Evolutionary conservation across 2,329 filamentous ascomycete genomes (phyloP), one percentile per base, ranked within the genome.

Genomic region (Aspergillus japonicus): DNA sequence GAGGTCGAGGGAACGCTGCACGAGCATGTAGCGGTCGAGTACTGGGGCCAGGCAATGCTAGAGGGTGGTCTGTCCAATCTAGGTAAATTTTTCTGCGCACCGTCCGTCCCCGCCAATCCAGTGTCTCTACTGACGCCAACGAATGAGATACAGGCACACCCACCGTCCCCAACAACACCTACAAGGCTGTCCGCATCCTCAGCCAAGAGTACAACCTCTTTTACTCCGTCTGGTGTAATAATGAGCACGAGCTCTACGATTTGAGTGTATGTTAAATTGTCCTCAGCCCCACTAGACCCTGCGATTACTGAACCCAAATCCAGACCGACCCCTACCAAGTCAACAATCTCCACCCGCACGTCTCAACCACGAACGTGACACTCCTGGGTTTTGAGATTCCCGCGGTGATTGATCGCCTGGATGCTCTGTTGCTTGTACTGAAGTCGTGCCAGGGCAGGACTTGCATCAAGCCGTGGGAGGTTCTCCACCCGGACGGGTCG

Each of bases 11-110:
- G 42, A 11, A 54, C 31, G 5, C 4, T 54, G 52, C 74, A 79
- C 21, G 85, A 87, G 67, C 83, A 85, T 62, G 81, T 84, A n/a
- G 82, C 80, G 2, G 78, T 86, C 0, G 84, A 86, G 65, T 85
- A 78, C 60, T 86, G 84, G 84, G 84, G 84, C 0, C 21, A 54
- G 6, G 65, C 64, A 5, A 58, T 67, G 19, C 54, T 67, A 4
- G 60, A 64, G 11, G 61, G 61, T 3, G 39, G 47, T 5, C 47
- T 31, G 10, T 39, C 33, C 4, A 44, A 23, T 1, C 44, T 54
- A 12, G 52, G 52, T 50, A n/a, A n/a, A n/a, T 23, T 3, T 23
- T 3, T 23, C 21, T 23, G 21, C 3, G 21, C 21, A 23, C n/a
- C n/a, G n/a, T n/a, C 21, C 21, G 21, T 23, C 21, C 7, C 7